Evolutionary conservation across 805 yeast genomes (phyloP).

Genomic region (Yarrowia divulgata): DNA sequence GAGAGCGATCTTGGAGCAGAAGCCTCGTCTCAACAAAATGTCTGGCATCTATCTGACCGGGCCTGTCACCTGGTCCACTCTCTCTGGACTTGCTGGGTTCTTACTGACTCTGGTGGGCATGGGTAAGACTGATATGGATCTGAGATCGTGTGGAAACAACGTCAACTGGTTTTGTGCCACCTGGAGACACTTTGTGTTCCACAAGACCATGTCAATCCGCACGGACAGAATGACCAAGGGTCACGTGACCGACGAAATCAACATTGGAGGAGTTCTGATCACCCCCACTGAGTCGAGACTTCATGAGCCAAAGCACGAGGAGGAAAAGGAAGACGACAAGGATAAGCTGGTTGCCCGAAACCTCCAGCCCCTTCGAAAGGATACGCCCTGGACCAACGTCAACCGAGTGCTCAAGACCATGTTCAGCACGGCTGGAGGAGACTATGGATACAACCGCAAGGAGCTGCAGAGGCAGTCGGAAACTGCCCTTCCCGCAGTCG

Average conservation of each 20-base stretch:
- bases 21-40: slow-evolving; percentile 63
- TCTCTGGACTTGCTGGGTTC: slow-evolving; percentile 93
- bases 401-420: neutral
- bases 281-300: neutral
- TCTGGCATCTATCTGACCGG: slow-evolving; percentile 81
- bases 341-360: neutral
- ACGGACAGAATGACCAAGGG: slow-evolving; percentile 47
- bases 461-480: slow-evolving; percentile 8
- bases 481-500: slow-evolving; percentile 32
- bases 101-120: slow-evolving; percentile 79
- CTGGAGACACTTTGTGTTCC: slow-evolving; percentile 87
- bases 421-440: neutral
- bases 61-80: slow-evolving; percentile 71
- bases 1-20: slow-evolving; percentile 69
- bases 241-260: slow-evolving; percentile 18
- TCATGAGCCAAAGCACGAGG: neutral
- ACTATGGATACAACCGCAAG: neutral
- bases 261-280: slow-evolving; percentile 23
- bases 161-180: slow-evolving; percentile 69
- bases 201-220: slow-evolving; percentile 65
- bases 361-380: neutral
- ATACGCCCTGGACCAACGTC: slow-evolving; percentile 7
- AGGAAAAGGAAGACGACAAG: neutral
- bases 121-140: slow-evolving; percentile 57
- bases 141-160: slow-evolving; percentile 56